A percentile compares a stretch with the other conserved stretches of the same genome.
Conservation (phyloP, 768 basidiomycete species). For the Agaricus subrufescens region DNA sequence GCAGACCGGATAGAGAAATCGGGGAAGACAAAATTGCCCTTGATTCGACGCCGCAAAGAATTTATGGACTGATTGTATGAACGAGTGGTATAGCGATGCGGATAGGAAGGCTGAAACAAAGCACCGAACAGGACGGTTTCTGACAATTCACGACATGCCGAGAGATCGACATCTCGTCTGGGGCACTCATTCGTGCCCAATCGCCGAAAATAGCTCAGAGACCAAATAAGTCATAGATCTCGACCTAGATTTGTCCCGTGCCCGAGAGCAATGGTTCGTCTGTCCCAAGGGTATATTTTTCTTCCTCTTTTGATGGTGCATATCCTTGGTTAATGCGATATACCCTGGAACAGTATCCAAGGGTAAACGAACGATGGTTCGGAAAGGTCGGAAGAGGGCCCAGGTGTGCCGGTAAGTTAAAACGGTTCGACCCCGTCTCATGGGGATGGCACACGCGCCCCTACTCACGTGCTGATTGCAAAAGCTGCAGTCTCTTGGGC, state of each 20-base stretch:
- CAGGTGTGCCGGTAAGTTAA: too few species aligned
- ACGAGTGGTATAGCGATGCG: background rate
- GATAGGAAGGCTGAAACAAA: constrained; percentile 8
- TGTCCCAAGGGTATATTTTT: too few species aligned
- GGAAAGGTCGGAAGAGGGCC: background rate
- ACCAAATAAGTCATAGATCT: too few species aligned
- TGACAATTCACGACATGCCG: constrained; percentile 11
- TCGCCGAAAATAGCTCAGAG: constrained; percentile 3
- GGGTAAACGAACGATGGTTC: background rate
- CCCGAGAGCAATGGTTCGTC: background rate
- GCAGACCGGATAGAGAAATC: too few species aligned
- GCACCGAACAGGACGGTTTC: constrained; percentile 9
- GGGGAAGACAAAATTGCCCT: background rate
- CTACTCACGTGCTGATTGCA: constrained; percentile 3
- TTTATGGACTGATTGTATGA: constrained; percentile 9
- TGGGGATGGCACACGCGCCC: background rate
- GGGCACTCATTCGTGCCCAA: background rate
- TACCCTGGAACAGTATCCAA: background rate
- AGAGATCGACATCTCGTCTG: constrained; percentile 11
- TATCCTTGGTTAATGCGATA: background rate
- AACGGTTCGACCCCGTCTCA: background rate
- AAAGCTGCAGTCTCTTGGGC: background rate
- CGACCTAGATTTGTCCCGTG: background rate
- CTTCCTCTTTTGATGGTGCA: background rate
- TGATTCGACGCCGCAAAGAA: background rate